Conservation (phyloP, 495 filamentous ascomycete species). For the Penicilliopsis zonata region DNA sequence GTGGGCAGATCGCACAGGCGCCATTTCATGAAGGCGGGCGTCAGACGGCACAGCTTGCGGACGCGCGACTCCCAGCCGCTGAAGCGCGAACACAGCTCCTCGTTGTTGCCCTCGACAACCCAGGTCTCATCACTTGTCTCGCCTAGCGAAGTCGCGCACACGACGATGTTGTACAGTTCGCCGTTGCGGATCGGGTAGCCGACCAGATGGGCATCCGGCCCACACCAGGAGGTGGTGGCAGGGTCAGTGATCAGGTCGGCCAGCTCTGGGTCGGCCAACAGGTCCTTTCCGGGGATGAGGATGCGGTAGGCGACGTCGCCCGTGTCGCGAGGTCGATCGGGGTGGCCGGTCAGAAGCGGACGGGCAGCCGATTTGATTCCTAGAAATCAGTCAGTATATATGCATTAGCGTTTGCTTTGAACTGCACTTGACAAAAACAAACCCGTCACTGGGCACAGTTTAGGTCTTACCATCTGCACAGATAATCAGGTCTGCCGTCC, state of each 20-base stretch:
- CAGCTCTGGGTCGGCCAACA: slow-evolving; percentile 34
- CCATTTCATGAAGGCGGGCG: slow-evolving; percentile 39
- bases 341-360: slow-evolving; percentile 26
- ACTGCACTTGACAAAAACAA: too few relatives aligned
- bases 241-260: slow-evolving; percentile 12
- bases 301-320: slow-evolving; percentile 54
- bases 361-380: slow-evolving; percentile 37
- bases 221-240: slow-evolving; percentile 23
- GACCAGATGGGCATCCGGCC: slow-evolving; percentile 41
- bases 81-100: slow-evolving; percentile 40
- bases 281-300: slow-evolving; percentile 34
- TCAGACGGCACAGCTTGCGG: slow-evolving; percentile 29
- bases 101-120: slow-evolving; percentile 26
- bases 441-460: too few relatives aligned
- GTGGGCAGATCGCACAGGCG: slow-evolving; percentile 26
- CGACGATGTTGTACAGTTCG: slow-evolving; percentile 44
- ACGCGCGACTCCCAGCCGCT: slow-evolving; percentile 40
- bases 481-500: slow-evolving; percentile 39
- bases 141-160: slow-evolving; percentile 27
- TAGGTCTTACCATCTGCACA: slow-evolving; percentile 34
- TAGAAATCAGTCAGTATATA: too few relatives aligned
- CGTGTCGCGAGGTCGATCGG: slow-evolving; percentile 33
- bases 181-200: slow-evolving; percentile 43
- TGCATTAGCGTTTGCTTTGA: too few relatives aligned
- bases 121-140: slow-evolving; percentile 36